phyloP scores from a whole-genome alignment of 1,284 basidiomycete genomes.

The Ustilago shanxiensis region DNA sequence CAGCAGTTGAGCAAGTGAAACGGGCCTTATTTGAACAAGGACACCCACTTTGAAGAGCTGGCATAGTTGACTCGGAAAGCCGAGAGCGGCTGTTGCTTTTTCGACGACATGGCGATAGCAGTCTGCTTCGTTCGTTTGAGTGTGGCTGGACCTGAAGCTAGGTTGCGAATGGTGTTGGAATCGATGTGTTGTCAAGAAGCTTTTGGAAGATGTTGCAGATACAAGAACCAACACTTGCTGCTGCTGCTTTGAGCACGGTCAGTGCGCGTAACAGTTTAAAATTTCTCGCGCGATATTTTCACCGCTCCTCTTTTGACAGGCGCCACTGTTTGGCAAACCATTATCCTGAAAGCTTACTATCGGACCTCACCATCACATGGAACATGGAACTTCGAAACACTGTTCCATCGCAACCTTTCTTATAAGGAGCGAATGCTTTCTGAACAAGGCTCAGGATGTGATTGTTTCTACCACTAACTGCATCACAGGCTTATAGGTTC shows the following conservation, averaged over 20 bases:
- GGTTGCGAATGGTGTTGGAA: background rate
- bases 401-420: no score
- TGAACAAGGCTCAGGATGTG: no score
- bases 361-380: no score
- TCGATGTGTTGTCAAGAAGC: slow-evolving; percentile 11
- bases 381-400: no score
- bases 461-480: no score
- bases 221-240: background rate
- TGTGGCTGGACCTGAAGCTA: no score
- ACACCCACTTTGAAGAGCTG: slow-evolving; percentile 43
- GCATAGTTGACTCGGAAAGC: slow-evolving; percentile 47
- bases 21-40: no score
- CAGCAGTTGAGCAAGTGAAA: no score
- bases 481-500: no score
- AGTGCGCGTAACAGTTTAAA: slow-evolving; percentile 27
- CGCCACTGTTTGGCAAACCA: background rate
- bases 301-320: background rate
- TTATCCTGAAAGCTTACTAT: background rate
- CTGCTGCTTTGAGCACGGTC: slow-evolving; percentile 14
- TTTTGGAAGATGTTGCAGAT: slow-evolving; percentile 9
- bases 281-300: slow-evolving; percentile 29
- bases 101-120: background rate
- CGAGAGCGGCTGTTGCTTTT: slow-evolving; percentile 34
- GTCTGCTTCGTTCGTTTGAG: no score
- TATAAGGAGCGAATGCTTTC: no score